Evolutionary conservation across 179 eudicot genomes (phyloP).

Genomic region (Dionaea muscipula): DNA sequence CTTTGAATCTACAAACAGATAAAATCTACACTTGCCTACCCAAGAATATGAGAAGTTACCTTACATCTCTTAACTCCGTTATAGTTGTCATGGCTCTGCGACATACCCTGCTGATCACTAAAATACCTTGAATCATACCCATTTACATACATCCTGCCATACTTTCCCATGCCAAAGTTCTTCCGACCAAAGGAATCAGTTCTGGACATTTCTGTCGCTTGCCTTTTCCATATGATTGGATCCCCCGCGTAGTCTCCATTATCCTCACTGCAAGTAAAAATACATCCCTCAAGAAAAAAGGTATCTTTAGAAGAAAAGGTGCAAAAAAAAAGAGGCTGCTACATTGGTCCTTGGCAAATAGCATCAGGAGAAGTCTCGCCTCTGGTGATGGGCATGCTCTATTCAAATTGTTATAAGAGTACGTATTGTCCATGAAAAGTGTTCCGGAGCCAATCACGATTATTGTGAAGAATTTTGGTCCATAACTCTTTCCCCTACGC

Average conservation of each 20-base stretch:
- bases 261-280: conserved; percentile 49
- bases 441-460: too few species aligned
- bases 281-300: background rate
- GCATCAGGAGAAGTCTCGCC: too few species aligned
- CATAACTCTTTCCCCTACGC: too few species aligned
- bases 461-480: too few species aligned
- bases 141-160: conserved; percentile 22
- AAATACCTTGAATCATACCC: conserved; percentile 23
- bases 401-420: too few species aligned
- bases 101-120: conserved; percentile 17
- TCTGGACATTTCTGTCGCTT: conserved; percentile 27
- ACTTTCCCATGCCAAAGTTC: conserved; percentile 40
- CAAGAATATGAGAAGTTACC: conserved; percentile 25
- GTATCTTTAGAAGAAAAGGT: background rate
- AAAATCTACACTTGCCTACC: background rate
- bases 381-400: too few species aligned
- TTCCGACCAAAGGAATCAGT: conserved; percentile 24
- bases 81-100: conserved; percentile 30
- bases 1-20: background rate
- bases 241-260: conserved; percentile 40
- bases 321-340: too few species aligned
- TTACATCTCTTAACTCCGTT: conserved; percentile 26
- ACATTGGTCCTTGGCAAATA: too few species aligned
- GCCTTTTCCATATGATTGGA: conserved; percentile 36
- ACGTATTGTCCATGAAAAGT: too few species aligned